Evolutionary conservation across 306 rosid genomes (phyloP), one percentile per base, ranked within the genome.

Genomic region (Vigna unguiculata): DNA sequence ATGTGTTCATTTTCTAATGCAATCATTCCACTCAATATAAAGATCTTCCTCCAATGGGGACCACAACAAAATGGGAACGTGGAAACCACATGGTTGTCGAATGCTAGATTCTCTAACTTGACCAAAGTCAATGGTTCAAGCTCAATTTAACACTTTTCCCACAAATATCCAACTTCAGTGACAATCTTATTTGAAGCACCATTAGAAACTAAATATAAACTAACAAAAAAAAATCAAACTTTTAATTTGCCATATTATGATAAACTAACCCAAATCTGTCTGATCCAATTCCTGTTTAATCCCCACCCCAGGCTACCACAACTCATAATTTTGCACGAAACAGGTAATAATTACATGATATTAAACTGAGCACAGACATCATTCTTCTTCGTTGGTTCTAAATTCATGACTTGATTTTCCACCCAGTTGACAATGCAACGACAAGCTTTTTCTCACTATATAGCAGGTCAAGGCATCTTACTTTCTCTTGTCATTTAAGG

Each of bases 401-500:
- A 28, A 28, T 60, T 41, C 4, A 58, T 58, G 10, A 21, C 55
- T 74, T 28, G 60, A 69, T 17, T 63, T 46, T 74, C 69, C 2
- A 19, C 20, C 45, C 22, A 6, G 36, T 11, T 64, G 71, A 53
- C 28, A 19, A 71, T 48, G 58, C 14, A 65, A 58, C 65, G 53
- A 58, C 65, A 74, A 77, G 9, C 34, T 7, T 24, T 57, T 24
- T 57, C 9, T 13, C 66, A 9, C 41, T 71, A 36, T 17, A 22
- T 16, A 61, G 43, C 73, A 38, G 72, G 47, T 49, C 24, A 79
- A n/a, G 43, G 52, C 82, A 71, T 22, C 54, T 84, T 87, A 85
- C 77, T 84, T 87, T 63, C 86, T 75, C 68, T 86, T 91, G 88
- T 93, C 98, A 81, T 82, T 76, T 48, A 94, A 79, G 70, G 91